These are phyloP conservation scores for Colletotrichum plurivorum DNA, from an alignment of 2,329 filamentous ascomycete species.

Conservation along the genomic window DNA sequence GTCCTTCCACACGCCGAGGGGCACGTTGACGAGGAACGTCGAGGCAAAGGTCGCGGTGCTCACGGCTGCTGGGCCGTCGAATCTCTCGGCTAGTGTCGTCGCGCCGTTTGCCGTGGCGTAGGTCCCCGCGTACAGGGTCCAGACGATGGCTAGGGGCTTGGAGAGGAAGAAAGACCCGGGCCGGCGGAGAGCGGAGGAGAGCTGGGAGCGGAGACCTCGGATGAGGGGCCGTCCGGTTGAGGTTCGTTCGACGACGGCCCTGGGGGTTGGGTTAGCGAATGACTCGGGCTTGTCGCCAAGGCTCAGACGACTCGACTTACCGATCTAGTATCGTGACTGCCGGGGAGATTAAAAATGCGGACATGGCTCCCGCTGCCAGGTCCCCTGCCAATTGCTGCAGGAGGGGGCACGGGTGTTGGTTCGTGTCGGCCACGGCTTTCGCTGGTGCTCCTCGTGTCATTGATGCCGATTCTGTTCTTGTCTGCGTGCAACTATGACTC, in stretches of 20 bases:
- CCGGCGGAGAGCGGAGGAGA: constrained; percentile 36
- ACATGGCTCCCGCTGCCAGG: constrained; percentile 45
- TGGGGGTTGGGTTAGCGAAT: constrained; percentile 18
- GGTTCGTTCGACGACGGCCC: constrained; percentile 41
- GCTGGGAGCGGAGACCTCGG: constrained; percentile 27
- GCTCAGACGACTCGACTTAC: constrained; percentile 31
- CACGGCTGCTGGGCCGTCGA: constrained; percentile 43
- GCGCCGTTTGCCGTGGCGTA: constrained; percentile 48
- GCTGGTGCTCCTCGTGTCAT: constrained; percentile 17
- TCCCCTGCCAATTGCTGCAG: constrained; percentile 39
- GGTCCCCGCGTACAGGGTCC: constrained; percentile 48
- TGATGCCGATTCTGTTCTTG: not conserved
- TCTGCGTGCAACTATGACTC: not conserved
- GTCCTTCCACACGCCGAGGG: constrained; percentile 50
- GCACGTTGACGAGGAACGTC: constrained; percentile 50
- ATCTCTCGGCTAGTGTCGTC: constrained; percentile 46
- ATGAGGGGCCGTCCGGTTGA: constrained; percentile 38
- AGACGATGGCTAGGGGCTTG: constrained; percentile 47
- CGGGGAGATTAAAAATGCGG: constrained; percentile 47
- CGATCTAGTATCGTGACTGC: constrained; percentile 48
- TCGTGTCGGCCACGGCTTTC: not conserved
- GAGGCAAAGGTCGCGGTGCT: constrained; percentile 43
- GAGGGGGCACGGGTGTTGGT: constrained; percentile 9
- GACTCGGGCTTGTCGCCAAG: not conserved
- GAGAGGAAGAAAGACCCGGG: constrained; percentile 45